Percentiles rank a stretch among this genome's conserved stretches.
Evolutionary conservation across 345 rosid species (phyloP).

Genomic region (Heritiera littoralis): DNA sequence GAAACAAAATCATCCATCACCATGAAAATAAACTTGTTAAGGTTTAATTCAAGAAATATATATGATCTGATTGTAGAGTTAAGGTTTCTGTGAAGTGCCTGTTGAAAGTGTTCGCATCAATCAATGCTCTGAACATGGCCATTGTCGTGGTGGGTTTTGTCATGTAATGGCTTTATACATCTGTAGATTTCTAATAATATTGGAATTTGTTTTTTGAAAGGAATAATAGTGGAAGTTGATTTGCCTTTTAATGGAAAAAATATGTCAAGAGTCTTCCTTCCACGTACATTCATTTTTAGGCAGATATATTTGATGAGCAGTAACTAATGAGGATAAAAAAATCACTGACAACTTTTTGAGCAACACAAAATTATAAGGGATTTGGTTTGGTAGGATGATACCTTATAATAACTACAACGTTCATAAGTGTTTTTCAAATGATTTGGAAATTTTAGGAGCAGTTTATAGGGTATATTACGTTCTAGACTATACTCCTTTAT

Average conservation of each 20-base stretch:
- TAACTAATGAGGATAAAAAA: neutral
- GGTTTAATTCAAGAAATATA: too few relatives aligned
- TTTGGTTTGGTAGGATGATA: conserved; percentile 1
- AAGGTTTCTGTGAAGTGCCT: conserved; percentile 89
- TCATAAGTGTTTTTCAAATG: neutral
- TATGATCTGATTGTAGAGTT: too few relatives aligned
- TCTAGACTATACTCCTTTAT: neutral
- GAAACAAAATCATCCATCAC: too few relatives aligned
- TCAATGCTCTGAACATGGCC: conserved; percentile 88
- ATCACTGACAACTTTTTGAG: neutral
- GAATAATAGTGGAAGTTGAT: neutral
- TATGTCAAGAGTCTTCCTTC: neutral
- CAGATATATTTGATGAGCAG: neutral
- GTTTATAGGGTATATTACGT: too few relatives aligned
- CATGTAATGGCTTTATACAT: conserved; percentile 49
- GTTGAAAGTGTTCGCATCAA: conserved; percentile 76
- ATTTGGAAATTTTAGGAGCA: neutral
- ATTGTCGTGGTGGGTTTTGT: conserved; percentile 95
- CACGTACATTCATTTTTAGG: neutral
- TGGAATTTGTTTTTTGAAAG: too few relatives aligned
- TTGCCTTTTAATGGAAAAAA: neutral
- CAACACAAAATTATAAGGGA: neutral
- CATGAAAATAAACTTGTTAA: too few relatives aligned
- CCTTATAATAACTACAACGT: neutral
- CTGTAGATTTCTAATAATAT: conserved; percentile 2